A percentile compares a stretch with the other conserved stretches of the same genome.
These are phyloP conservation scores for Zasmidium angulare DNA, from an alignment of 2,329 filamentous ascomycete species.

Conservation along the genomic window DNA sequence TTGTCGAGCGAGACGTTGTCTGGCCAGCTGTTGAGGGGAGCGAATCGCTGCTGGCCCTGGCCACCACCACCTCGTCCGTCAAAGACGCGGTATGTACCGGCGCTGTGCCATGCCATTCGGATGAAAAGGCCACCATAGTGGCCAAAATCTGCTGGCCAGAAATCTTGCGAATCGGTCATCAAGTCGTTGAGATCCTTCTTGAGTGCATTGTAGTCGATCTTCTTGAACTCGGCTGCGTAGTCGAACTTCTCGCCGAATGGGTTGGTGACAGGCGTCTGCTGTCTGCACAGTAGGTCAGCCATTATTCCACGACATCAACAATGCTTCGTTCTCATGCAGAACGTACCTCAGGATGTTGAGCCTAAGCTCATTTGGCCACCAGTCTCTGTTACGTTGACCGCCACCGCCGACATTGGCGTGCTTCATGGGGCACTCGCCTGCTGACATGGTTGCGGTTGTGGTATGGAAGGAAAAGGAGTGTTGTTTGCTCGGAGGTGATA, in stretches of 20 bases:
- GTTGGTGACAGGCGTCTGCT: slow-evolving; percentile 64
- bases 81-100: slow-evolving; percentile 73
- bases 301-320: too few relatives aligned
- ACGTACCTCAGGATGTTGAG: slow-evolving; percentile 74
- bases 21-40: slow-evolving; percentile 79
- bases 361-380: slow-evolving; percentile 70
- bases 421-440: slow-evolving; percentile 33
- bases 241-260: slow-evolving; percentile 65
- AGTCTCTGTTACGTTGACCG: slow-evolving; percentile 68
- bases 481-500: too few relatives aligned
- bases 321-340: too few relatives aligned
- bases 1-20: slow-evolving; percentile 79
- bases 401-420: slow-evolving; percentile 37
- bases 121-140: slow-evolving; percentile 80
- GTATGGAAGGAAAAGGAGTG: too few relatives aligned
- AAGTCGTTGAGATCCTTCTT: slow-evolving; percentile 72
- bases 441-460: slow-evolving; percentile 21
- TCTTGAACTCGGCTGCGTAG: slow-evolving; percentile 72
- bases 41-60: slow-evolving; percentile 72
- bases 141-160: slow-evolving; percentile 80
- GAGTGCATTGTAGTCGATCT: slow-evolving; percentile 66
- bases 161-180: slow-evolving; percentile 77
- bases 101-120: slow-evolving; percentile 78
- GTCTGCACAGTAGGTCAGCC: too few relatives aligned
- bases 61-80: slow-evolving; percentile 76